Evolutionary conservation across 2,329 filamentous ascomycete genomes (phyloP), one percentile per base, ranked within the genome.

Genomic region (Fusarium abutilonis): DNA sequence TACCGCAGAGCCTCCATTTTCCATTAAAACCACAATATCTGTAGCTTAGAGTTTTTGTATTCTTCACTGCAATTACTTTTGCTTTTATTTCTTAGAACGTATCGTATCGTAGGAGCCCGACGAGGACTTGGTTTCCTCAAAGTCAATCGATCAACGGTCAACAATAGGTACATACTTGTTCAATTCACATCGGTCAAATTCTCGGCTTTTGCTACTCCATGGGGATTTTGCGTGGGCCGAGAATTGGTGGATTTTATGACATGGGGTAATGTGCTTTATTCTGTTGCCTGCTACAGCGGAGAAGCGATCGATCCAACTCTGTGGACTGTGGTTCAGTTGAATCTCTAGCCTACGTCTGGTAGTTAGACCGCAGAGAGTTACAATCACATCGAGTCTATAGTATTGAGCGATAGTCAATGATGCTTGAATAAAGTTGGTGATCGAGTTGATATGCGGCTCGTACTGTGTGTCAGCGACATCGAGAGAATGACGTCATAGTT

Each of bases 221-320:
- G 55, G 48, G 55, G 56, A 43, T 55, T n/a, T 26, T 5, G 43
- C n/a, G 2, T 28, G 4, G 14, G 56, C 48, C 48, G 55, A 60
- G 48, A 2, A 2, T 31, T 3, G 32, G 52, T 52, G 47, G 46
- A 43, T 43, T 23, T 8, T 10, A 4, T 47, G 34, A 35, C 21
- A 48, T 28, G 55, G 55, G 56, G 55, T 48, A 40, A 26, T 14
- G 29, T 29, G 28, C 36, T 60, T 60, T 60, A 60, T 60, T 34
- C 45, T 17, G 56, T 17, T 60, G 56, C 56, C 55, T 60, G 48
- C 43, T 60, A 36, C 11, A 35, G 55, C 48, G 56, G 56, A 10
- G 40, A 43, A 14, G 11, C 21, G 21, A 4, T 17, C 9, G 35
- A n/a, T 1, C 13, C 15, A 17, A 21, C 14, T 31, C 31, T 32